Evolutionary conservation across 331 rosid species (phyloP).

Genomic region (Pyracantha coccinea): DNA sequence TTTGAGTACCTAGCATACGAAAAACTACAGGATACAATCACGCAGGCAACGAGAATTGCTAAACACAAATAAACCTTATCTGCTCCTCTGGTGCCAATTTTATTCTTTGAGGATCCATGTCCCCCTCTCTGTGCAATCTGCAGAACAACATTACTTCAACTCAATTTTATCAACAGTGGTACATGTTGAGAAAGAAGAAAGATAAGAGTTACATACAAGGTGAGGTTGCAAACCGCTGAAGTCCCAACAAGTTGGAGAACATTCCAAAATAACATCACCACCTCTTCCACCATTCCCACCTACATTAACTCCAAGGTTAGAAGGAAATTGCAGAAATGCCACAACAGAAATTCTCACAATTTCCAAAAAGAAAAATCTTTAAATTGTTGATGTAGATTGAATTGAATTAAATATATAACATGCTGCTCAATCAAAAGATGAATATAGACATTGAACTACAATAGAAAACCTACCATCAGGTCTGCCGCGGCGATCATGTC

Average conservation of each 20-base stretch:
- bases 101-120: slow-evolving; percentile 67
- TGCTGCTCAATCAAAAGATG: neutral
- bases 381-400: neutral
- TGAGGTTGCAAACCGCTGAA: slow-evolving; percentile 79
- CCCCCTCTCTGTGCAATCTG: slow-evolving; percentile 79
- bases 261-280: slow-evolving; percentile 80
- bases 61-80: slow-evolving; percentile 54
- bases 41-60: neutral
- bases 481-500: slow-evolving; percentile 50
- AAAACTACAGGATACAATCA: neutral
- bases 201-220: slow-evolving; percentile 38
- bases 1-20: neutral
- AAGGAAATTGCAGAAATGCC: neutral
- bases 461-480: slow-evolving; percentile 55
- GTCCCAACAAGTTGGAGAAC: slow-evolving; percentile 83
- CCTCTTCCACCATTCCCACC: slow-evolving; percentile 96
- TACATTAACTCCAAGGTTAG: slow-evolving; percentile 20
- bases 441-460: neutral
- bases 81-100: slow-evolving; percentile 80
- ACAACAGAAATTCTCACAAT: neutral
- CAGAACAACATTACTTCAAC: slow-evolving; percentile 17
- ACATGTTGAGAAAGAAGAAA: neutral
- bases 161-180: neutral
- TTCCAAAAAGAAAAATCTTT: neutral
- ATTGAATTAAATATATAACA: neutral